phyloP scores from a whole-genome alignment of 495 filamentous ascomycete species.

The Paragyromitra xinjiangensis region DNA sequence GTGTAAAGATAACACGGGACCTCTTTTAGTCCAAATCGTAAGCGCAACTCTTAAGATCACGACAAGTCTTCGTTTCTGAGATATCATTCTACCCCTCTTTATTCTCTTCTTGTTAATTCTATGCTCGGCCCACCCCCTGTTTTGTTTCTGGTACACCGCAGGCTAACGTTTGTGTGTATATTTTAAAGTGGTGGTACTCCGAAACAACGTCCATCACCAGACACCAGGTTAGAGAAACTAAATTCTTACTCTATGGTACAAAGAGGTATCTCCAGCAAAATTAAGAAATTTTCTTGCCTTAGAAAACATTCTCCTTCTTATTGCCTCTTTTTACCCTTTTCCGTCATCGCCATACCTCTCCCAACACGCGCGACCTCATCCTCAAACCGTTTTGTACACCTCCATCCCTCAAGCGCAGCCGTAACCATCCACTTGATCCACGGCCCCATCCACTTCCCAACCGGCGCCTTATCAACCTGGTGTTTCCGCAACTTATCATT shows the following conservation, averaged over 20 bases:
- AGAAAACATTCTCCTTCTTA: background rate
- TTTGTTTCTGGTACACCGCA: no score
- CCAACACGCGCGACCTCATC: conserved; percentile 53
- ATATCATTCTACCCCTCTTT: no score
- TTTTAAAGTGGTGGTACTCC: no score
- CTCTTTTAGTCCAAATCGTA: no score
- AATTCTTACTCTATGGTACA: background rate
- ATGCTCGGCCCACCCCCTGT: no score
- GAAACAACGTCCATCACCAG: no score
- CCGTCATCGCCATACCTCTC: conserved; percentile 37
- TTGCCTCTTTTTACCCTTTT: conserved; percentile 45
- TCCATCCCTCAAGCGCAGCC: conserved; percentile 54
- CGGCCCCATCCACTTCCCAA: conserved; percentile 42
- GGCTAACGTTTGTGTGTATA: no score
- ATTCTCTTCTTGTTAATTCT: no score
- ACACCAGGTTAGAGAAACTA: background rate
- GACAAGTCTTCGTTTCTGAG: no score
- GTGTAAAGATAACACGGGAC: no score
- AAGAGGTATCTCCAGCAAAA: background rate
- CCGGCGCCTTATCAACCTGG: conserved; percentile 44
- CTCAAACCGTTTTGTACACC: conserved; percentile 52
- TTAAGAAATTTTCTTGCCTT: background rate
- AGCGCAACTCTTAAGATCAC: no score
- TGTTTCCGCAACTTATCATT: conserved; percentile 47
- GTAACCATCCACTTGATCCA: conserved; percentile 52